These are phyloP conservation scores for Globisporangium nodosum DNA, from an alignment of 352 stramenopile genomes.

Conservation along the genomic window DNA sequence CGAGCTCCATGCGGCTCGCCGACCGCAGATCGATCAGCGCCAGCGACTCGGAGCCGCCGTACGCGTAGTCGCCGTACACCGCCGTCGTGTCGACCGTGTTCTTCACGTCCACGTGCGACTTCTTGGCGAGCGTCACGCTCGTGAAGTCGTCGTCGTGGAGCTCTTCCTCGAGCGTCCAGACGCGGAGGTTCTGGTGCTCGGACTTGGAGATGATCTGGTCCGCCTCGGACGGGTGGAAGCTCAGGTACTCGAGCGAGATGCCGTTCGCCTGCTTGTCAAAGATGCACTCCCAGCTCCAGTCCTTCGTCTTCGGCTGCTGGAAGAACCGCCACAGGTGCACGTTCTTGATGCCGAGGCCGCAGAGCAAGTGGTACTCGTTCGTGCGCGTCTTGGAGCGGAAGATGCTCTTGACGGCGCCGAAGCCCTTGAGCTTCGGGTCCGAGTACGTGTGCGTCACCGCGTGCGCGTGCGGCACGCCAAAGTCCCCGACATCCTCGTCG, in stretches of 20 bases:
- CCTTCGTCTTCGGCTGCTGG: constrained; percentile 21
- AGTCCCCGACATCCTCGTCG: constrained; percentile 20
- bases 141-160: constrained; percentile 19
- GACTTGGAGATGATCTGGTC: constrained; percentile 82
- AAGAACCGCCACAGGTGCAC: constrained; percentile 84
- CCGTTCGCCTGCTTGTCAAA: constrained; percentile 86
- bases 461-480: constrained; percentile 30
- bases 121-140: constrained; percentile 48
- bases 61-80: constrained; percentile 71
- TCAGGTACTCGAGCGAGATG: constrained; percentile 77
- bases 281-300: constrained; percentile 80
- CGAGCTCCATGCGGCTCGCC: constrained; percentile 57
- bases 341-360: constrained; percentile 84
- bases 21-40: constrained; percentile 58
- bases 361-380: constrained; percentile 76
- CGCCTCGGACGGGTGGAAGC: constrained; percentile 46
- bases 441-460: constrained; percentile 66
- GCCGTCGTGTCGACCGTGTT: constrained; percentile 56
- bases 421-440: constrained; percentile 81
- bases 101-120: constrained; percentile 71
- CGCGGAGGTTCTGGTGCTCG: constrained; percentile 78
- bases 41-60: constrained; percentile 62
- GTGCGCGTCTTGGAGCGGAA: constrained; percentile 28
- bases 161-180: constrained; percentile 74
- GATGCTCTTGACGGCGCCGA: constrained; percentile 70